Evolutionary conservation across 352 stramenopile genomes (phyloP).

Genomic region (Globisporangium perplexum): DNA sequence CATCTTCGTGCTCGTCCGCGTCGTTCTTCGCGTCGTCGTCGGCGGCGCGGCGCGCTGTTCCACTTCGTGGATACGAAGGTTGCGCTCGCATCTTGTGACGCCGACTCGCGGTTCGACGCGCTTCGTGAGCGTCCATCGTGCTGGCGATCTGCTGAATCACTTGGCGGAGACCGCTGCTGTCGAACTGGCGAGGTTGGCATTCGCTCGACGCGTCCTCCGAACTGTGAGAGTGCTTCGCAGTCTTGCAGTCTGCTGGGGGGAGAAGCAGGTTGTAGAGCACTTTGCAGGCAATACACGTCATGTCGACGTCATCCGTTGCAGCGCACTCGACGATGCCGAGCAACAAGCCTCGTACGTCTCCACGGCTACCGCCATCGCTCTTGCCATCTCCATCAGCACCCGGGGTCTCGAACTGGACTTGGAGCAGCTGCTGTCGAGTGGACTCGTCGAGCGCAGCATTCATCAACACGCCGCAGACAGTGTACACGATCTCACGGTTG

Average conservation of each 20-base stretch:
- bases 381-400: conserved; percentile 2
- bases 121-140: conserved; percentile 12
- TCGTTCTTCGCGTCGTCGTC: background rate
- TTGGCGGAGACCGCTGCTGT: conserved; percentile 15
- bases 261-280: conserved; percentile 82
- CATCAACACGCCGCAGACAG: conserved; percentile 78
- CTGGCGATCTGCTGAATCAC: conserved; percentile 26
- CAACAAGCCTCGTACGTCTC: conserved; percentile 40
- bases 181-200: conserved; percentile 1
- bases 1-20: conserved; percentile 6
- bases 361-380: conserved; percentile 8
- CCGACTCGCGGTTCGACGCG: background rate
- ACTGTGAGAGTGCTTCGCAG: background rate
- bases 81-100: background rate
- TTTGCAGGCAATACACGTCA: conserved; percentile 78
- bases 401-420: conserved; percentile 12
- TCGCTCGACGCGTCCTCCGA: background rate
- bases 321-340: conserved; percentile 49
- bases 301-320: conserved; percentile 51
- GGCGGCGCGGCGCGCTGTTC: background rate
- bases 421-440: conserved; percentile 28
- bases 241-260: background rate
- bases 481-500: conserved; percentile 76
- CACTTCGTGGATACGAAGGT: background rate
- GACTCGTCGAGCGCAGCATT: conserved; percentile 61